Conservation (phyloP, 495 filamentous ascomycete species). For the Recurvomyces mirabilis region DNA sequence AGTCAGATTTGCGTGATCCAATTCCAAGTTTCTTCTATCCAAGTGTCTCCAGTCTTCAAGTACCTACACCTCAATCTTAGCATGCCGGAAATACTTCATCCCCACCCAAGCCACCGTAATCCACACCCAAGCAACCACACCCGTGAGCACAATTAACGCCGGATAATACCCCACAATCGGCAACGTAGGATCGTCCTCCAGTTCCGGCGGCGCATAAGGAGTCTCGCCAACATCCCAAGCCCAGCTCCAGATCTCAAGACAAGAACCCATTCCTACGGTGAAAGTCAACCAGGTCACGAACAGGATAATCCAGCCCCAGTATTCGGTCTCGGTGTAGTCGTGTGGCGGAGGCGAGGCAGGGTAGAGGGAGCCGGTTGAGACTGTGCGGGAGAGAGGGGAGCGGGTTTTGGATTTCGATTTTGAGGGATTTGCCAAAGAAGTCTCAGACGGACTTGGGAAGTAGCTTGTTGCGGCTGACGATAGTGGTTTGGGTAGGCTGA, state of each 20-base stretch:
- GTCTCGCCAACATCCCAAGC: slow-evolving; percentile 98
- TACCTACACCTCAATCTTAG: slow-evolving; percentile 52
- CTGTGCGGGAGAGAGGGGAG: slow-evolving; percentile 17
- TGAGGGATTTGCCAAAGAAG: slow-evolving; percentile 53
- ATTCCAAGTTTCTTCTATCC: no score
- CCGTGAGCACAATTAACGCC: slow-evolving; percentile 79
- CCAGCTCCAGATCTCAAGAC: slow-evolving; percentile 97
- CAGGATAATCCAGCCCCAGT: slow-evolving; percentile 93
- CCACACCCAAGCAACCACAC: slow-evolving; percentile 98
- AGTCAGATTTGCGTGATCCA: no score
- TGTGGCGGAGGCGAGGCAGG: slow-evolving; percentile 39
- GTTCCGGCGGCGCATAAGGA: slow-evolving; percentile 81
- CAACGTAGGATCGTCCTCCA: slow-evolving; percentile 84
- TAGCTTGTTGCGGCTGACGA: slow-evolving; percentile 38
- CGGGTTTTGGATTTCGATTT: neutral
- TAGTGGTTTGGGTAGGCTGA: slow-evolving; percentile 21
- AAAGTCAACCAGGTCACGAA: slow-evolving; percentile 87
- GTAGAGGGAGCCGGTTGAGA: slow-evolving; percentile 34
- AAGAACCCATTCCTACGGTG: slow-evolving; percentile 88
- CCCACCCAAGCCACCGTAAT: slow-evolving; percentile 93
- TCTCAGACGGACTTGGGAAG: slow-evolving; percentile 35
- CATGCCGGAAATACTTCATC: slow-evolving; percentile 99
- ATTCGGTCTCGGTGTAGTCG: slow-evolving; percentile 87
- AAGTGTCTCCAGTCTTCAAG: neutral
- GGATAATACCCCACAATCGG: slow-evolving; percentile 97